Percentiles rank a stretch among this genome's conserved stretches.
Conservation (phyloP, 1,284 basidiomycete species). For the Naganishia albida region DNA sequence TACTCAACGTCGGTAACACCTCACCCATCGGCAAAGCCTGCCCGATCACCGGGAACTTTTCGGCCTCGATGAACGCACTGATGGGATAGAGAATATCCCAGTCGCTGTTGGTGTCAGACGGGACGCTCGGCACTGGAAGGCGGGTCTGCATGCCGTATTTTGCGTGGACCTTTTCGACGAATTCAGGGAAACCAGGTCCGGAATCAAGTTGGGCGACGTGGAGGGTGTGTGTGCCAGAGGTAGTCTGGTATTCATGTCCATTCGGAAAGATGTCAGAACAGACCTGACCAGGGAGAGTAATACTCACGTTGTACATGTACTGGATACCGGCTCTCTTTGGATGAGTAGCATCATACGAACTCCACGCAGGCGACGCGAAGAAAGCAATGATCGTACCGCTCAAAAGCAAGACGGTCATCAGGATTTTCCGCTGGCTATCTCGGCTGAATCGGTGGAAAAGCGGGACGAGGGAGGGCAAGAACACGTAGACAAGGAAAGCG, state of each 20-base stretch:
- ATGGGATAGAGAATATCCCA: slow-evolving; percentile 90
- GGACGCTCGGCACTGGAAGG: slow-evolving; percentile 46
- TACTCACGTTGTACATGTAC: slow-evolving; percentile 80
- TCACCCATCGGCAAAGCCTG: slow-evolving; percentile 48
- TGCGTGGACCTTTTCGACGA: slow-evolving; percentile 69
- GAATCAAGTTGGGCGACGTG: slow-evolving; percentile 83
- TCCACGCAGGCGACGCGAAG: slow-evolving; percentile 62
- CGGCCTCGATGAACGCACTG: slow-evolving; percentile 57
- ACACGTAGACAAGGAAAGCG: slow-evolving; percentile 61
- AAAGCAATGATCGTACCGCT: slow-evolving; percentile 61
- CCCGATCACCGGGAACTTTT: slow-evolving; percentile 38
- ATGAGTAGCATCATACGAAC: slow-evolving; percentile 78
- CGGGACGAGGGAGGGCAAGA: slow-evolving; percentile 63
- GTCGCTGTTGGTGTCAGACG: slow-evolving; percentile 57
- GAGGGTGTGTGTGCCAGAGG: slow-evolving; percentile 69
- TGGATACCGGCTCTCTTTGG: slow-evolving; percentile 85
- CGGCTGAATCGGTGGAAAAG: slow-evolving; percentile 70
- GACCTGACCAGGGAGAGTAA: neutral
- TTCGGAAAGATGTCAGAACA: neutral
- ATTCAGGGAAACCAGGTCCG: slow-evolving; percentile 68
- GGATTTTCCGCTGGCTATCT: slow-evolving; percentile 57
- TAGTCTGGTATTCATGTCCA: slow-evolving; percentile 59
- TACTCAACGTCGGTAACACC: slow-evolving; percentile 76
- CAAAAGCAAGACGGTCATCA: slow-evolving; percentile 59
- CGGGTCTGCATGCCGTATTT: slow-evolving; percentile 53